phyloP scores from a whole-genome alignment of 768 basidiomycete species.

The Mycena olivaceomarginata region DNA sequence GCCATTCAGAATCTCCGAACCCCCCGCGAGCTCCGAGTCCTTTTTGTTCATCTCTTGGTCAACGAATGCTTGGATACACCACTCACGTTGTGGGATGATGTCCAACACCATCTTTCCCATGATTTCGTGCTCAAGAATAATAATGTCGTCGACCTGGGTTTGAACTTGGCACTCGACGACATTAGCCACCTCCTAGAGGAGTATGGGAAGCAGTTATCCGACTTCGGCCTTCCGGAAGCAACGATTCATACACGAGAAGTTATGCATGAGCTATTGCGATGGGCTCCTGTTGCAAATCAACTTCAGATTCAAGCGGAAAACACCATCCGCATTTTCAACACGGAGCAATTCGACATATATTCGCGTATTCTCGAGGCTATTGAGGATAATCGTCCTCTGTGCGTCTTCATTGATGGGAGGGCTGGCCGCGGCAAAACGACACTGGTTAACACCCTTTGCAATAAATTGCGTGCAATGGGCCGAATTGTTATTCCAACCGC shows the following conservation, averaged over 20 bases:
- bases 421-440: background rate
- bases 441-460: background rate
- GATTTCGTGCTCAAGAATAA: background rate
- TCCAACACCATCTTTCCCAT: background rate
- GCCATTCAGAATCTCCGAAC: too few species aligned
- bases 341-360: background rate
- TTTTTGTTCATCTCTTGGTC: too few species aligned
- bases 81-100: too few species aligned
- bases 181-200: background rate
- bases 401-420: background rate
- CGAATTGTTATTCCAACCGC: slow-evolving; percentile 1
- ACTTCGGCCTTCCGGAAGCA: background rate
- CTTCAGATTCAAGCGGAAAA: background rate
- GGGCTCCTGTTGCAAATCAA: background rate
- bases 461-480: background rate
- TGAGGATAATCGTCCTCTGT: background rate
- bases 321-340: background rate
- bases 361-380: background rate
- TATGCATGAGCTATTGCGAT: background rate
- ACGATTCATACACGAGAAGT: background rate
- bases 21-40: too few species aligned
- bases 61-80: too few species aligned
- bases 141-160: background rate
- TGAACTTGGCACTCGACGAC: background rate
- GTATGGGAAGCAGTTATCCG: background rate